These are phyloP conservation scores for Chlamydomonas schloesseri DNA, from an alignment of 139 green algal species.

Conservation along the genomic window DNA sequence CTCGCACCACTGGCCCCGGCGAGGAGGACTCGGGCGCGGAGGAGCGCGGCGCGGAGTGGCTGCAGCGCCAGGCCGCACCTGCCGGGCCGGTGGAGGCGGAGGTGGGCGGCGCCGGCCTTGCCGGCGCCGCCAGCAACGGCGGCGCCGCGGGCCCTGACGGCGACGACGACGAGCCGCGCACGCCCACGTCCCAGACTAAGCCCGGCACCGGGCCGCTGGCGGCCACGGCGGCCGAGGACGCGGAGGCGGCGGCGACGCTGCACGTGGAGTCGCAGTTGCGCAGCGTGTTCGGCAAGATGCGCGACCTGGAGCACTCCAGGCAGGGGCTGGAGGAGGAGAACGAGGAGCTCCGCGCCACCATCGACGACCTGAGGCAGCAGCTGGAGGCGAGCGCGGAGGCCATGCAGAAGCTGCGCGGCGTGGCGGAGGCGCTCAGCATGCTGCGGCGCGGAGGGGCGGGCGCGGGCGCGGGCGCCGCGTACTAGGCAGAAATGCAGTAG, in stretches of 20 bases:
- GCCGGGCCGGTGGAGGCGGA: background rate
- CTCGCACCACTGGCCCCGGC: too few species aligned
- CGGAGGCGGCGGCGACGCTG: background rate
- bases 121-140: background rate
- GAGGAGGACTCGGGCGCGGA: background rate
- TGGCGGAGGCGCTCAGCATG: conserved; percentile 39
- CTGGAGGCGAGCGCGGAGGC: conserved; percentile 28
- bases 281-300: conserved; percentile 20
- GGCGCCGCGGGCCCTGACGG: background rate
- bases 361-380: conserved; percentile 25
- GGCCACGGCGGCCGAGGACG: too few species aligned
- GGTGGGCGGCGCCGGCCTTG: background rate
- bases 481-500: too few species aligned
- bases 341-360: conserved; percentile 14
- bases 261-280: background rate
- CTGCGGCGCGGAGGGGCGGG: background rate
- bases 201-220: too few species aligned
- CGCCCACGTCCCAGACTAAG: too few species aligned
- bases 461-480: too few species aligned
- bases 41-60: background rate
- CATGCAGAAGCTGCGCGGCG: conserved; percentile 31
- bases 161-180: background rate
- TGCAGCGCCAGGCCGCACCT: too few species aligned
- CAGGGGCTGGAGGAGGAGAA: conserved; percentile 39
- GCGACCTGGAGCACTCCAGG: conserved; percentile 8